These are phyloP conservation scores for Chalaropsis ovoidea DNA, from an alignment of 2,329 filamentous ascomycete genomes.

Conservation along the genomic window DNA sequence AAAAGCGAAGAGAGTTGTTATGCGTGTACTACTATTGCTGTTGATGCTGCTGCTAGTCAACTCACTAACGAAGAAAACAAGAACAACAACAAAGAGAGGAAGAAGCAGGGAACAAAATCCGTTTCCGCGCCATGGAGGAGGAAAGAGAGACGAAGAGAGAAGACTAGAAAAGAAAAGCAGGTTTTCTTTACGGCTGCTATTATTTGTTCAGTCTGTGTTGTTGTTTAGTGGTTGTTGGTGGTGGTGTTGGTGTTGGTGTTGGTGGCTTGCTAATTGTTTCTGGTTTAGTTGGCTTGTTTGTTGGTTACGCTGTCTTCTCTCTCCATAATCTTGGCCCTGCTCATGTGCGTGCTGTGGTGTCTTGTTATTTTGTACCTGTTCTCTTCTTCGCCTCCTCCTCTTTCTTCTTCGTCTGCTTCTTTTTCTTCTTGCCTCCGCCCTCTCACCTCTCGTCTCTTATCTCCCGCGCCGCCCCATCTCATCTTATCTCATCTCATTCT, in stretches of 20 bases:
- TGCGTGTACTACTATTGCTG: too few relatives aligned
- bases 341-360: not conserved
- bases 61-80: not conserved
- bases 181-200: not conserved
- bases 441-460: not conserved
- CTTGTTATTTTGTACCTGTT: not conserved
- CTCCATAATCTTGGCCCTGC: not conserved
- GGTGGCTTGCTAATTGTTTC: not conserved
- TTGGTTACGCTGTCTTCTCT: not conserved
- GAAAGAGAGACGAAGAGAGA: not conserved
- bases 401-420: constrained; percentile 6
- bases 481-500: constrained; percentile 6
- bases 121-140: not conserved
- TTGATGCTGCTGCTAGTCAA: not conserved
- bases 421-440: not conserved
- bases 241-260: not conserved
- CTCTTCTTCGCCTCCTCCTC: not conserved
- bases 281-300: not conserved
- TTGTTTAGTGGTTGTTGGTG: not conserved
- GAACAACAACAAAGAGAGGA: not conserved
- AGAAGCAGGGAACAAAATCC: constrained; percentile 14
- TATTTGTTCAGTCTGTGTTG: too few relatives aligned
- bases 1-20: not conserved
- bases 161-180: too few relatives aligned
- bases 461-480: not conserved